Evolutionary conservation across 2,329 filamentous ascomycete species (phyloP), one percentile per base, ranked within the genome.

Genomic region (Sporothrix pseudoabietina): DNA sequence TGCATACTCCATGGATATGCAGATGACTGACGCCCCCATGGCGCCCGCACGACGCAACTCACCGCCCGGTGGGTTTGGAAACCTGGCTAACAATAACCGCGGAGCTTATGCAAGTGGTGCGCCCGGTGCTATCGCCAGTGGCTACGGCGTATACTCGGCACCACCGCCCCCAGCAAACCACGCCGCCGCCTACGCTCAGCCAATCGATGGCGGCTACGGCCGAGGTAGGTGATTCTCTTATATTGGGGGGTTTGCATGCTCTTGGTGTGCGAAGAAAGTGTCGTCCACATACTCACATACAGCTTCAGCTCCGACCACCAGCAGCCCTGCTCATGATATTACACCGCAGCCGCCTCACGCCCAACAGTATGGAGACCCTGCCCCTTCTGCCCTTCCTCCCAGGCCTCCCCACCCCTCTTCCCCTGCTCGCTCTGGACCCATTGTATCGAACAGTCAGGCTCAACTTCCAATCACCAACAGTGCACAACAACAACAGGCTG

Each of bases 81-180:
- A 69, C 68, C 57, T 73, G 10, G 61, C 44, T 61, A 59, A 26
- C 69, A 72, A 71, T 55, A 52, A 72, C 19, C 74, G 71, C 39
- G 72, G 68, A 14, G 52, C 10, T 0, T 74, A 72, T 47, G 69
- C 41, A 9, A 22, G 61, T 35, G 54, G 26, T 57, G 59, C 54
- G 14, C 52, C 71, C 41, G 59, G 12, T 30, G 71, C 61, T 16
- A 63, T 61, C 63, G 85, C 85, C 76, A 88, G 86, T 77, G 87
- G 87, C 82, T 88, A 88, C 84, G 87, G 88, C 87, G 85, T 85
- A 86, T 90, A 87, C 82, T 79, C 77, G 77, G 81, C 79, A 77
- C 78, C 78, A 73, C 39, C 74, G 2, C n/a, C 26, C 7, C 26
- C 72, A 16, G 22, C 26, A 14, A 72, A 75, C 74, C 76, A 75